These are phyloP conservation scores for Aspergillus heteromorphus DNA, from an alignment of 495 filamentous ascomycete genomes.

Conservation along the genomic window DNA sequence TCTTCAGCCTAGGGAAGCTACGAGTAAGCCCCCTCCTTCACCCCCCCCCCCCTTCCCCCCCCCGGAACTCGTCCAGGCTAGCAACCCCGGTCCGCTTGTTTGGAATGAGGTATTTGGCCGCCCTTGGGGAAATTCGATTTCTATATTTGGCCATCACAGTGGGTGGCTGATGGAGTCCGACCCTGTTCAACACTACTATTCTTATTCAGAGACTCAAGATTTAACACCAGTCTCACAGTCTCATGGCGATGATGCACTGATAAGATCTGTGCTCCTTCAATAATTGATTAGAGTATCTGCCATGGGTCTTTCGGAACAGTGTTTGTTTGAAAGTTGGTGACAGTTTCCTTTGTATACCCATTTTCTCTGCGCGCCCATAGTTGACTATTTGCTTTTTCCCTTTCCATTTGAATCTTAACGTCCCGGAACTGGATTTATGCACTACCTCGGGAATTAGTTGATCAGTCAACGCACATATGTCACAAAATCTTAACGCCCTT, in stretches of 20 bases:
- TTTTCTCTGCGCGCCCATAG: neutral
- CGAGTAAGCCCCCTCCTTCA: too few relatives aligned
- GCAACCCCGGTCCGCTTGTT: neutral
- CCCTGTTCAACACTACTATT: neutral
- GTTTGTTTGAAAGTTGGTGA: neutral
- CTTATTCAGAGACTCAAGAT: neutral
- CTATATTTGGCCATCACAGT: slow-evolving; percentile 2
- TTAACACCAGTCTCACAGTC: neutral
- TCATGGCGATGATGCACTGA: neutral
- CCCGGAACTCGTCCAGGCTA: neutral
- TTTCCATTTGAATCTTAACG: neutral
- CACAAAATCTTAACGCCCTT: neutral
- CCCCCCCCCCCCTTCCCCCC: too few relatives aligned
- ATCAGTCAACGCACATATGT: slow-evolving; percentile 4
- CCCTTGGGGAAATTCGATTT: slow-evolving; percentile 1
- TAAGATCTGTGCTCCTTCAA: slow-evolving; percentile 1
- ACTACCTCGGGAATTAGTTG: neutral
- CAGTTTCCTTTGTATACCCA: neutral
- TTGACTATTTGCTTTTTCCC: neutral
- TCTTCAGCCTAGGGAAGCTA: neutral
- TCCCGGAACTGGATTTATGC: neutral
- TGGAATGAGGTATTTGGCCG: neutral
- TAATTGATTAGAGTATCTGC: neutral
- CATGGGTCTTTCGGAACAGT: neutral
- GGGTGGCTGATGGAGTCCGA: neutral